Evolutionary conservation across 192 early-diverging fungal species (phyloP).

Genomic region (Coemansia sp.): DNA sequence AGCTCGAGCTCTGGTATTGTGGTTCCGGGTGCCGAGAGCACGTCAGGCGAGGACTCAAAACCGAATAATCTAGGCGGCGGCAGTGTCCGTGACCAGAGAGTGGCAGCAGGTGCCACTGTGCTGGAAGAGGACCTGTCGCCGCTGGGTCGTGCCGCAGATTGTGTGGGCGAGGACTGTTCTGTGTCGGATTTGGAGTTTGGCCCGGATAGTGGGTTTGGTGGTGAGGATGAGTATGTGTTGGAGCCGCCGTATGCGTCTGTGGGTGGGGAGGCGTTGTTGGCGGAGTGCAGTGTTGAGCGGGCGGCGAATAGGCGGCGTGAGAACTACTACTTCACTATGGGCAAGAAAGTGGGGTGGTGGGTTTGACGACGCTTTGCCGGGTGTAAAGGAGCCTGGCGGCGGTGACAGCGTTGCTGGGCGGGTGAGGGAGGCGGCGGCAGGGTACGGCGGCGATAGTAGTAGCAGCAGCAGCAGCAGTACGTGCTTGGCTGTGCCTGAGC

Average conservation of each 20-base stretch:
- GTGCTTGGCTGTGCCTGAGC: neutral
- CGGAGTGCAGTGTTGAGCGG: constrained; percentile 46
- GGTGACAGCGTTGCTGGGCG: constrained; percentile 18
- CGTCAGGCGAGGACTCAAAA: constrained; percentile 28
- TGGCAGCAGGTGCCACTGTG: neutral
- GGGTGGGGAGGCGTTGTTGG: too few relatives aligned
- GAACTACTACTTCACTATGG: constrained; percentile 48
- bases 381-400: constrained; percentile 19
- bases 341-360: constrained; percentile 52
- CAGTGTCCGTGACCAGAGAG: constrained; percentile 19
- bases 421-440: neutral
- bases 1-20: neutral
- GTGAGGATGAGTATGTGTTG: constrained; percentile 4
- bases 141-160: neutral
- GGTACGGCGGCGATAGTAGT: constrained; percentile 3
- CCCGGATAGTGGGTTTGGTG: constrained; percentile 2
- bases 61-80: constrained; percentile 45
- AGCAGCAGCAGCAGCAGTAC: constrained; percentile 3
- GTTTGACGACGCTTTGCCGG: constrained; percentile 43
- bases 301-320: constrained; percentile 32
- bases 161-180: neutral
- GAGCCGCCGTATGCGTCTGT: constrained; percentile 10
- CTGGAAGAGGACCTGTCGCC: constrained; percentile 13
- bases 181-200: neutral
- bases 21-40: constrained; percentile 3